A percentile compares a stretch with the other conserved stretches of the same genome.
phyloP scores from a whole-genome alignment of 345 rosid genomes.

The Triadica sebifera region DNA sequence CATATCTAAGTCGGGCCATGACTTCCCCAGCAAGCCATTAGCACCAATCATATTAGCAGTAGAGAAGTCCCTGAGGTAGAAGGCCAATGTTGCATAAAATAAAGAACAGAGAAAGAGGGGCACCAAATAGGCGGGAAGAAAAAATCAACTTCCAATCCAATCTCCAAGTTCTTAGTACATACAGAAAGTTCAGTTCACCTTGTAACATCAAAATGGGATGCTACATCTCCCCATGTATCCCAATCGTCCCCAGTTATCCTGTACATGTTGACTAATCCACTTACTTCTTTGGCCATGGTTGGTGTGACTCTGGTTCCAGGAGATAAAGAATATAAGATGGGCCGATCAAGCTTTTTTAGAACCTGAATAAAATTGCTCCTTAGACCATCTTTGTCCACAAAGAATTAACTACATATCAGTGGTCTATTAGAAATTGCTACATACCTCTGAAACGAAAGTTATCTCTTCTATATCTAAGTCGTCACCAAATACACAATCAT shows the following conservation, averaged over 20 bases:
- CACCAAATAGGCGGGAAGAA: not conserved
- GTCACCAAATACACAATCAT: conserved; percentile 80
- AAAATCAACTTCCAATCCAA: conserved; percentile 8
- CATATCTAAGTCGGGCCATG: conserved; percentile 97
- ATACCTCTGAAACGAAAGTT: conserved; percentile 64
- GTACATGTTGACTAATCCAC: conserved; percentile 73
- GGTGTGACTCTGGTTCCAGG: conserved; percentile 90
- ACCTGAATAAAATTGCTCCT: conserved; percentile 45
- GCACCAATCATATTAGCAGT: conserved; percentile 64
- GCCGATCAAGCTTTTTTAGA: conserved; percentile 60
- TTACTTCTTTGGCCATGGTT: conserved; percentile 66
- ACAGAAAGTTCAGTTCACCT: conserved; percentile 45
- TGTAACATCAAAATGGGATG: conserved; percentile 69
- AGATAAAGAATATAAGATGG: conserved; percentile 78
- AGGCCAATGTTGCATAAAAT: conserved; percentile 13
- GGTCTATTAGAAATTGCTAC: not conserved
- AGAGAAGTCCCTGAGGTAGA: conserved; percentile 59
- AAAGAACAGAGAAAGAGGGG: conserved; percentile 3
- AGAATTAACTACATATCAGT: conserved; percentile 13
- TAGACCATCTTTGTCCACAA: conserved; percentile 7
- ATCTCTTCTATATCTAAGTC: conserved; percentile 74
- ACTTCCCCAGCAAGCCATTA: conserved; percentile 59
- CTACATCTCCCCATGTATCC: conserved; percentile 87
- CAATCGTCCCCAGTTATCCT: conserved; percentile 93
- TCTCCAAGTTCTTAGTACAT: not conserved